Base-by-base conservation (phyloP, 164 flowering plant genomes). In the Paratinospora sagittata region DNA sequence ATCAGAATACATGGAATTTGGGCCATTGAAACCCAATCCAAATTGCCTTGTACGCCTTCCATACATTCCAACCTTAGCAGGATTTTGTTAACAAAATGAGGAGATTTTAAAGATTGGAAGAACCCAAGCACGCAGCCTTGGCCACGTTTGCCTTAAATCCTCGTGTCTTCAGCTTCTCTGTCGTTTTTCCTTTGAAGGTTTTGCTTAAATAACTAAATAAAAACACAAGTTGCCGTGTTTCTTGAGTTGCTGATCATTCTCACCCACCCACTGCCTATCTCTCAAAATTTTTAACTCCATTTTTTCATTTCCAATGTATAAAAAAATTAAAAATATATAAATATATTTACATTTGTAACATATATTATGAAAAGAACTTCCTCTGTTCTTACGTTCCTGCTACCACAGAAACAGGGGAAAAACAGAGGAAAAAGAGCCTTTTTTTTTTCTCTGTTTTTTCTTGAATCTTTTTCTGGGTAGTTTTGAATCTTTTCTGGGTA, bases 201-300 rank as follows among this genome's bases (percentile, higher is more conserved):
- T n/a, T n/a, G n/a, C n/a, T n/a, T n/a, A n/a, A n/a, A n/a, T n/a
- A n/a, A n/a, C n/a, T n/a, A n/a, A n/a, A n/a, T n/a, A n/a, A n/a
- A n/a, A n/a, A 52, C 58, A 11, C n/a, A 24, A 37, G 65, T 23
- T 70, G 66, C 57, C 67, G 55, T 41, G 14, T 30, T 16, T 62
- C 37, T 43, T 71, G 63, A 62, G 27, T 67, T 63, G 43, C 73
- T 39, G 67, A 70, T 65, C 43, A 34, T n/a, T n/a, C 27, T 60
- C 65, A 43, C 73, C 73, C 27, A 71, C 68, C 67, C 64, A 4
- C 27, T 0, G 6, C 57, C 57, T 49, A 39, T 39, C 16, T 52
- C 58, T 17, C 58, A 4, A n/a, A 52, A 49, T 49, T 17, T 13
- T 49, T 0, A 14, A 49, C 17, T 36, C n/a, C n/a, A n/a, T n/a